Base-by-base conservation (phyloP, 139 green algal species). In the Picochlorum sp. region DNA sequence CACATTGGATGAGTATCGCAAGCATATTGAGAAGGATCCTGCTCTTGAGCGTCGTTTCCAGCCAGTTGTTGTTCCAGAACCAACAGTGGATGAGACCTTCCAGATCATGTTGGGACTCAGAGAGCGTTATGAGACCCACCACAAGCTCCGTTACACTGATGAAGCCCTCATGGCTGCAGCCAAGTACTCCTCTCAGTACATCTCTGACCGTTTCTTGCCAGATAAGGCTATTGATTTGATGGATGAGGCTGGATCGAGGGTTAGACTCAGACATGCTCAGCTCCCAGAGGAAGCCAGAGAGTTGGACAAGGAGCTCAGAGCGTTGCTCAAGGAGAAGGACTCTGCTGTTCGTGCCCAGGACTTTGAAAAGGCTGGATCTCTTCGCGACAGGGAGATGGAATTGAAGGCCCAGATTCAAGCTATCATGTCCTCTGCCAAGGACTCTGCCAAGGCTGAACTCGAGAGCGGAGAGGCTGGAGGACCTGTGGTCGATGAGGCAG, bases 21-120 rank as follows among this genome's bases (percentile, higher is more conserved):
- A 99, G 88, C 93, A 99, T 84, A 98, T 99, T 74, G 94, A 99
- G 85, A 98, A 98, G 85, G 94, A 99, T 77, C 90, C 94, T 4
- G 94, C 94, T 0, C 80, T 99, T 54, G 94, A 99, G 80, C 87
- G 91, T 51, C 84, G 87, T 57, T 95, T 92, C 77, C 86, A 93
- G 85, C 88, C 88, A 1, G 88, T 95, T 62, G 64, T 75, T 28
- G 90, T 97, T 45, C 91, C 91, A 1, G 94, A 99, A 85, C 94
- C 94, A 13, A 81, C 81, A 4, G 86, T 98, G n/a, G 94, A 97
- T 5, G 94, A 99, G 88, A 94, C 92, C 1, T 95, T 92, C 51
- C 80, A 96, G 77, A 99, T 99, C 64, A 81, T 99, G 55, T 70
- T 80, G 59, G 89, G 87, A 45, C 60, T 83, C 66, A 77, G 91